These are phyloP conservation scores for Ophiostoma ips DNA, from an alignment of 2,329 filamentous ascomycete genomes.

Conservation along the genomic window DNA sequence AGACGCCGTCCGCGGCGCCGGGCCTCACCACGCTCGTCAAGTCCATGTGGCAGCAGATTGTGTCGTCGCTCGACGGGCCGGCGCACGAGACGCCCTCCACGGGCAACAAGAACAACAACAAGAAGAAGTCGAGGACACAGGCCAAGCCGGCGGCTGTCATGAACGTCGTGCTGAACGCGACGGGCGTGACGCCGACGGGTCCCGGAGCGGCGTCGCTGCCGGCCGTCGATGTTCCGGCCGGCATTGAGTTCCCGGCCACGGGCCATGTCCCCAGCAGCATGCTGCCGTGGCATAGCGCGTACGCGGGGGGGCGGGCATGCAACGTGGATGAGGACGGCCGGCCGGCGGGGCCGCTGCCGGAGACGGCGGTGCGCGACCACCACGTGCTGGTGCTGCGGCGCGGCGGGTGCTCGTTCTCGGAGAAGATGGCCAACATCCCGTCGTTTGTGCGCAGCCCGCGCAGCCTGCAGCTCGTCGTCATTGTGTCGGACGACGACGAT, in stretches of 20 bases:
- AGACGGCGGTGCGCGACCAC: slow-evolving; percentile 39
- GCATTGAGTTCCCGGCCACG: slow-evolving; percentile 19
- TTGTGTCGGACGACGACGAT: slow-evolving; percentile 50
- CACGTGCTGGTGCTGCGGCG: slow-evolving; percentile 72
- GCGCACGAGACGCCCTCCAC: slow-evolving; percentile 11
- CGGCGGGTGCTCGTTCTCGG: slow-evolving; percentile 70
- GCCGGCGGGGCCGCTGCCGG: slow-evolving; percentile 30
- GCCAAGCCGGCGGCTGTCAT: slow-evolving; percentile 10
- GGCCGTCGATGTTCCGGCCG: slow-evolving; percentile 26
- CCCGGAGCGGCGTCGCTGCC: slow-evolving; percentile 36
- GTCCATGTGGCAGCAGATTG: slow-evolving; percentile 30
- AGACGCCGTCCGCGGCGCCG: neutral
- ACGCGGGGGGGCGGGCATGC: slow-evolving; percentile 58
- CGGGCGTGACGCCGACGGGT: slow-evolving; percentile 22
- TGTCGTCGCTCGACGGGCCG: slow-evolving; percentile 28
- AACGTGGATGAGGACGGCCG: slow-evolving; percentile 16
- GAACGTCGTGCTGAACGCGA: slow-evolving; percentile 24
- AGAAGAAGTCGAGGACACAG: neutral
- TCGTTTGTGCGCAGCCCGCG: slow-evolving; percentile 46
- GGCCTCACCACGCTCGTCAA: slow-evolving; percentile 30
- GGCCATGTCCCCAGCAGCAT: slow-evolving; percentile 24
- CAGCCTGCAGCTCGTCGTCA: slow-evolving; percentile 64
- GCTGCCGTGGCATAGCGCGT: slow-evolving; percentile 57
- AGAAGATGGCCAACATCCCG: slow-evolving; percentile 78
- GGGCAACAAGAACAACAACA: neutral